phyloP scores from a whole-genome alignment of 2,329 filamentous ascomycete genomes.

The Calycina herbarum region DNA sequence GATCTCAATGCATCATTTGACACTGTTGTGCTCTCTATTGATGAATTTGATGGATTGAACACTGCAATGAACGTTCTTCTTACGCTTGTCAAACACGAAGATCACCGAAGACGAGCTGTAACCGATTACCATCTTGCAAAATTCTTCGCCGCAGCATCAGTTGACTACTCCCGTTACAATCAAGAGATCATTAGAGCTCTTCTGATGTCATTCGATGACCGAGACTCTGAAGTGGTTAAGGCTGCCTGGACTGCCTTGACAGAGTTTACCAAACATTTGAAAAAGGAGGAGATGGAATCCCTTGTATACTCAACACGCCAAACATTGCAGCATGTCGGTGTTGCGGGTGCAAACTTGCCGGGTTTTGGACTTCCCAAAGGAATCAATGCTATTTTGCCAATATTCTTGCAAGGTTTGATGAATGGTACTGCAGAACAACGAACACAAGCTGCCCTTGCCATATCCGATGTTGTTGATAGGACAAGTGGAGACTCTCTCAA shows the following conservation, averaged over 20 bases:
- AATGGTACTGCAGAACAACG: slow-evolving; percentile 92
- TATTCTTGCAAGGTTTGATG: slow-evolving; percentile 97
- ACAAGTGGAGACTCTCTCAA: slow-evolving; percentile 85
- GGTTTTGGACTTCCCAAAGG: slow-evolving; percentile 95
- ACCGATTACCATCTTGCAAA: slow-evolving; percentile 78
- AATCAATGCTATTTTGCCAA: slow-evolving; percentile 92
- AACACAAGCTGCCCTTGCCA: slow-evolving; percentile 86
- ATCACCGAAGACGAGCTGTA: slow-evolving; percentile 78
- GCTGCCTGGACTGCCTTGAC: slow-evolving; percentile 83
- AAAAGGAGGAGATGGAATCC: slow-evolving; percentile 97
- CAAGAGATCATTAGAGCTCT: slow-evolving; percentile 90
- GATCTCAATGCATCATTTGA: slow-evolving; percentile 84
- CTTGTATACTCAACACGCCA: slow-evolving; percentile 84
- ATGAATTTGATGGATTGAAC: slow-evolving; percentile 94
- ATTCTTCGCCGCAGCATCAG: slow-evolving; percentile 77
- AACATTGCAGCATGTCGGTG: slow-evolving; percentile 83
- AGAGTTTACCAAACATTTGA: slow-evolving; percentile 83
- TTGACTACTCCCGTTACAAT: slow-evolving; percentile 95
- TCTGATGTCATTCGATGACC: slow-evolving; percentile 88
- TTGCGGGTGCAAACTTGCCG: slow-evolving; percentile 78
- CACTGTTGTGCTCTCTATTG: slow-evolving; percentile 85
- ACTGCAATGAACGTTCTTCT: slow-evolving; percentile 94
- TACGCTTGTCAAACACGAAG: slow-evolving; percentile 84
- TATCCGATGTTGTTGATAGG: slow-evolving; percentile 93
- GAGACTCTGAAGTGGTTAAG: slow-evolving; percentile 81